phyloP scores from a whole-genome alignment of 2,329 filamentous ascomycete genomes.

The Hymenoscyphus linearis region DNA sequence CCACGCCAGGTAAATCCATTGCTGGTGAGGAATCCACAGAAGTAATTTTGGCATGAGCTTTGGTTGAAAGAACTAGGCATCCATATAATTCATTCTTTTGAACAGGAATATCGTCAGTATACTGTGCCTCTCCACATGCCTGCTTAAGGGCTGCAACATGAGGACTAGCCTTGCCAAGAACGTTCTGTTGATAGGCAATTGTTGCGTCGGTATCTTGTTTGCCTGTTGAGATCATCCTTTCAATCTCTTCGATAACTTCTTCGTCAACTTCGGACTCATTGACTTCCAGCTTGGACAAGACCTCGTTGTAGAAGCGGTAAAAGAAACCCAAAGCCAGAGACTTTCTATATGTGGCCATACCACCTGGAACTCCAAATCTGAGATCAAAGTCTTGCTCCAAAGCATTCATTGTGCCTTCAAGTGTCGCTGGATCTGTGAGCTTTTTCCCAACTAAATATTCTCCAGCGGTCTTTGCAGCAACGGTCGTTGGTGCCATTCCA shows the following conservation, averaged over 20 bases:
- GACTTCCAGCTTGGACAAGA: slow-evolving; percentile 56
- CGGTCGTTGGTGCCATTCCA: slow-evolving; percentile 88
- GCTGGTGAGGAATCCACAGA: slow-evolving; percentile 72
- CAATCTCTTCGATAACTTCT: slow-evolving; percentile 77
- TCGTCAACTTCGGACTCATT: slow-evolving; percentile 54
- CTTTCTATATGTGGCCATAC: slow-evolving; percentile 95
- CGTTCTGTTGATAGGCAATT: slow-evolving; percentile 71
- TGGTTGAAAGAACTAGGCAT: slow-evolving; percentile 81
- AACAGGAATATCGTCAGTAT: slow-evolving; percentile 89
- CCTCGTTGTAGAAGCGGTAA: slow-evolving; percentile 93
- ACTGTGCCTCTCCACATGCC: slow-evolving; percentile 88
- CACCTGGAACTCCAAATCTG: slow-evolving; percentile 84
- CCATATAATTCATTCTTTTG: slow-evolving; percentile 86
- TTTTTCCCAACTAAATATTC: slow-evolving; percentile 70
- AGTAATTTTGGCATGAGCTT: slow-evolving; percentile 78
- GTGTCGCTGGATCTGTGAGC: slow-evolving; percentile 72
- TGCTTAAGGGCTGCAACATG: slow-evolving; percentile 93
- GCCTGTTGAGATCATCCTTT: slow-evolving; percentile 75
- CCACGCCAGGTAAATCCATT: slow-evolving; percentile 78
- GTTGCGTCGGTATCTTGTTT: slow-evolving; percentile 72
- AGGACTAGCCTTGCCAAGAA: slow-evolving; percentile 78
- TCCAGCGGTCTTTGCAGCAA: slow-evolving; percentile 76
- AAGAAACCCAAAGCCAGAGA: slow-evolving; percentile 90
- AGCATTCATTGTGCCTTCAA: slow-evolving; percentile 85
- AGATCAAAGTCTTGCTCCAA: slow-evolving; percentile 88